These are phyloP conservation scores for Curvularia verruculosa DNA, from an alignment of 2,329 filamentous ascomycete genomes.

Conservation along the genomic window DNA sequence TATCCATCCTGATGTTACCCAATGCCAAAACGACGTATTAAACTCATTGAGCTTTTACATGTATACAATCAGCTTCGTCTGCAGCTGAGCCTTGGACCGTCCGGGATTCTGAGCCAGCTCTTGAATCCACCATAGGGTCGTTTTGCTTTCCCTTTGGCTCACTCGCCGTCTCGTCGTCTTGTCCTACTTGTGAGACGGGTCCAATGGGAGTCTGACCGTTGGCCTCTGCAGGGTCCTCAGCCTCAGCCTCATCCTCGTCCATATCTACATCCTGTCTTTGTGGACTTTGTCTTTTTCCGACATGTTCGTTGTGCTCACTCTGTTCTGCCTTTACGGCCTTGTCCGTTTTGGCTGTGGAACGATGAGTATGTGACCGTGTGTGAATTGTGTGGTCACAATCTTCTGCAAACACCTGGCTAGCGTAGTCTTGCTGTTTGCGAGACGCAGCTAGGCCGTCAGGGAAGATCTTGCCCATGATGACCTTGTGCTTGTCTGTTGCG, in stretches of 20 bases:
- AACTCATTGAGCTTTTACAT: neutral
- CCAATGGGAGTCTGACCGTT: neutral
- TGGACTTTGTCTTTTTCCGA: conserved; percentile 20
- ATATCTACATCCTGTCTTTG: conserved; percentile 32
- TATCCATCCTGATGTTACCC: no score
- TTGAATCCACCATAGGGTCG: neutral
- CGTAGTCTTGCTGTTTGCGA: conserved; percentile 41
- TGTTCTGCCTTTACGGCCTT: conserved; percentile 35
- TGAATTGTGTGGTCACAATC: conserved; percentile 35
- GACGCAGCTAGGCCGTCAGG: conserved; percentile 44
- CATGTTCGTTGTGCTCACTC: conserved; percentile 13
- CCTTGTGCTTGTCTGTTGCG: conserved; percentile 36
- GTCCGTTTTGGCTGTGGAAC: conserved; percentile 11
- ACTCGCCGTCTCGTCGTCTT: neutral
- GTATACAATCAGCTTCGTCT: neutral
- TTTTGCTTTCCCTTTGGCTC: neutral
- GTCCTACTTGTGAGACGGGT: neutral
- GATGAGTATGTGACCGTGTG: conserved; percentile 22
- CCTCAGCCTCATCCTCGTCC: conserved; percentile 25
- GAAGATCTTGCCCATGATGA: conserved; percentile 48
- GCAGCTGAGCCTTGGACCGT: neutral
- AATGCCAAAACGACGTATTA: neutral
- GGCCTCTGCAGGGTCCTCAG: conserved; percentile 28
- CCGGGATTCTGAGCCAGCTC: neutral
- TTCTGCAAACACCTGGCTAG: conserved; percentile 42